Evolutionary conservation across 2,329 filamentous ascomycete species (phyloP).

Genomic region (Lecanicillium sp.): DNA sequence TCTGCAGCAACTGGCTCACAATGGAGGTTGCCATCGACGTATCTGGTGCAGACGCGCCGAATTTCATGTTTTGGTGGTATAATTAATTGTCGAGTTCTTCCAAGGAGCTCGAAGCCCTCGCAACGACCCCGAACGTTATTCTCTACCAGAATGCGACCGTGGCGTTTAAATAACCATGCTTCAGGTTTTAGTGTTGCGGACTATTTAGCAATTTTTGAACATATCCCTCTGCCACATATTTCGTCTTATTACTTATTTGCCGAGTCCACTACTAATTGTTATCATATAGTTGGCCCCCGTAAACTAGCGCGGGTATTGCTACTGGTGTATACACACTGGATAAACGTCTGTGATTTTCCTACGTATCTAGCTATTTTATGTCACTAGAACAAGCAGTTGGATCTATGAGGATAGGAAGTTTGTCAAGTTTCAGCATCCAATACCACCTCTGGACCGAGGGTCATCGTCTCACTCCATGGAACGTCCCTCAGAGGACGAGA

Average conservation of each 20-base stretch:
- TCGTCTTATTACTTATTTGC: accelerated
- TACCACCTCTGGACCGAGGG: not conserved
- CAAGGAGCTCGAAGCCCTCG: not conserved
- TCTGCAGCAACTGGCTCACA: constrained; percentile 26
- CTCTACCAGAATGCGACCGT: constrained; percentile 28
- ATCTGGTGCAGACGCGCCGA: constrained; percentile 19
- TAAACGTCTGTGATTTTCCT: constrained; percentile 8
- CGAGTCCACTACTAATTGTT: not conserved
- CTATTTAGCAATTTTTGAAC: constrained; percentile 27
- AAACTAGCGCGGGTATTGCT: constrained; percentile 31
- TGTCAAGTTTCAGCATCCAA: too few relatives aligned
- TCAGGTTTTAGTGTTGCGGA: constrained; percentile 17
- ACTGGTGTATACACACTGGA: constrained; percentile 24
- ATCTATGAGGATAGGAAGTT: too few relatives aligned
- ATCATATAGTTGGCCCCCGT: constrained; percentile 29
- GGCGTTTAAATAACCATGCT: constrained; percentile 24
- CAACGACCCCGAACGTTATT: constrained; percentile 24
- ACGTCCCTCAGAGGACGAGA: not conserved
- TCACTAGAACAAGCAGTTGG: too few relatives aligned
- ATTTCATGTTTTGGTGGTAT: constrained; percentile 22
- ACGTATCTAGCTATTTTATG: not conserved
- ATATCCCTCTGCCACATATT: constrained; percentile 34
- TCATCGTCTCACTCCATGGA: not conserved
- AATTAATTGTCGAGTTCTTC: not conserved
- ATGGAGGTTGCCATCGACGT: constrained; percentile 20